phyloP scores from a whole-genome alignment of 371 early-diverging fungal species.

The Rhizopus arrhizus region DNA sequence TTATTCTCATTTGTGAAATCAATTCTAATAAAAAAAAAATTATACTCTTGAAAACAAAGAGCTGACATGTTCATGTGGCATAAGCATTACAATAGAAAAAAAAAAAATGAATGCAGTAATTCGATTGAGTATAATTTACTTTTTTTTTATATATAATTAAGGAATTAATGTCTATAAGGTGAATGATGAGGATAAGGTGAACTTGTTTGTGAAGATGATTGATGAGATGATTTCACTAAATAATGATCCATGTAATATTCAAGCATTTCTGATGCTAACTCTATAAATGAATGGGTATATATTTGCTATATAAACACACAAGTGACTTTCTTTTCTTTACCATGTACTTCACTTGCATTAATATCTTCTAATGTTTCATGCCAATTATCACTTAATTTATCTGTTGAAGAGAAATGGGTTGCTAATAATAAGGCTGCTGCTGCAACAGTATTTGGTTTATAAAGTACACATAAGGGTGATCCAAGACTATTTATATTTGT shows the following conservation, averaged over 20 bases:
- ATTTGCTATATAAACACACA: not conserved
- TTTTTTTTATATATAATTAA: not conserved
- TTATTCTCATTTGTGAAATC: too few relatives aligned
- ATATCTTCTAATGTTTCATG: conserved; percentile 30
- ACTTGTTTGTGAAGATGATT: conserved; percentile 19
- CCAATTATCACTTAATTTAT: conserved; percentile 30
- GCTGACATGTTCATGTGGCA: too few relatives aligned
- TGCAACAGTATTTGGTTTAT: conserved; percentile 40
- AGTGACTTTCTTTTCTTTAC: conserved; percentile 12
- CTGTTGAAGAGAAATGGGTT: conserved; percentile 22
- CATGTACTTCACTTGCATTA: conserved; percentile 32
- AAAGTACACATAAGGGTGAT: conserved; percentile 39
- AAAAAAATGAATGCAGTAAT: too few relatives aligned
- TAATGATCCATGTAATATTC: conserved; percentile 36
- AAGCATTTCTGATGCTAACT: conserved; percentile 43
- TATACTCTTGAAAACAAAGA: too few relatives aligned
- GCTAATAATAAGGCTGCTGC: conserved; percentile 42
- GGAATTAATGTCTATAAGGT: conserved; percentile 2
- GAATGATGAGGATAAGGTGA: conserved; percentile 27
- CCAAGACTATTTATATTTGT: conserved; percentile 28
- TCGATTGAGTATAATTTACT: not conserved
- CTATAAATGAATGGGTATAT: conserved; percentile 7
- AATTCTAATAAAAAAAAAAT: too few relatives aligned
- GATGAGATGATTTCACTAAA: conserved; percentile 15
- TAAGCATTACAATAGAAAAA: too few relatives aligned